phyloP scores from a whole-genome alignment of 2,329 filamentous ascomycete species.

The Cadophora luteo-olivacea region DNA sequence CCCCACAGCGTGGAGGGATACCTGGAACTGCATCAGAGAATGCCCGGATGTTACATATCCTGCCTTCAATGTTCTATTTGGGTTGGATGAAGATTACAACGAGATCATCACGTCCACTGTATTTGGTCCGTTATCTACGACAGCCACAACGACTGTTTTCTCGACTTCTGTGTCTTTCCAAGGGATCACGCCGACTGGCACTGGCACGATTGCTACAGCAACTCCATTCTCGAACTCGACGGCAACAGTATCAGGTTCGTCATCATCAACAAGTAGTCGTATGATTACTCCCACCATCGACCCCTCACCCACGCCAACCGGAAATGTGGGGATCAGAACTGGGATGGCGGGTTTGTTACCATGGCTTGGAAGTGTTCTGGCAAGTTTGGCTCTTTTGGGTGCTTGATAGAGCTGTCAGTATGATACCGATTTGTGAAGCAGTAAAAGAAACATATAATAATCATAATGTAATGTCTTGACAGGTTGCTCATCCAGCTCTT shows the following conservation, averaged over 20 bases:
- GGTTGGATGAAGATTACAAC: background rate
- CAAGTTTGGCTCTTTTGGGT: background rate
- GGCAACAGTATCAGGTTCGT: background rate
- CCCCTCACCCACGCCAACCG: background rate
- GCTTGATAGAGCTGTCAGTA: background rate
- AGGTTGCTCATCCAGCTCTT: background rate
- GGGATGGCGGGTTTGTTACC: background rate
- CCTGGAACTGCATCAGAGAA: background rate
- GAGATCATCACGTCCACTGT: conserved; percentile 9
- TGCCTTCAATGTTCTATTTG: background rate
- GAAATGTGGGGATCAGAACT: background rate
- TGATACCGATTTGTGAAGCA: background rate
- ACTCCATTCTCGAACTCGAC: background rate
- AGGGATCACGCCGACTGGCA: background rate
- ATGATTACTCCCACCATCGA: background rate
- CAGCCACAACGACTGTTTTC: background rate
- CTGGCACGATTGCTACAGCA: background rate
- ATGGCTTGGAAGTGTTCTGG: background rate
- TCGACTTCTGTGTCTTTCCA: background rate
- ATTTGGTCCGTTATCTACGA: background rate
- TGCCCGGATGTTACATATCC: conserved; percentile 2
- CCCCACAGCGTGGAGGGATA: background rate
- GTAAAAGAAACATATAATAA: too few species aligned
- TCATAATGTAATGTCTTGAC: conserved; percentile 5
- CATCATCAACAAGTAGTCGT: background rate